Evolutionary conservation across 1,284 basidiomycete species (phyloP), one percentile per base, ranked within the genome.

Genomic region (Moesziomyces antarcticus): DNA sequence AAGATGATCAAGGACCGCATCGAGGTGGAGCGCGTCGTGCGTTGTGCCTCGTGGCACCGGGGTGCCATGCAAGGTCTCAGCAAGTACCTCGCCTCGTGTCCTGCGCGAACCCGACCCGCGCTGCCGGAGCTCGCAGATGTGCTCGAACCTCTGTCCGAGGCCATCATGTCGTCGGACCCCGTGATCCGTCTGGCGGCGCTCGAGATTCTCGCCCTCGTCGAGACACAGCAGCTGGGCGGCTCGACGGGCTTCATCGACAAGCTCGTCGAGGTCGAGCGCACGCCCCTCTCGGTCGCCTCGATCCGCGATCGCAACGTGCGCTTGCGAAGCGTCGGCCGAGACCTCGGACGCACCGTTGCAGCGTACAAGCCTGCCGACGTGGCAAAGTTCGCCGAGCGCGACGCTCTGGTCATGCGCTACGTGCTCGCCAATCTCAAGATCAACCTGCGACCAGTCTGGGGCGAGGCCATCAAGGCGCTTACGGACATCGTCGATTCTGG

Each of bases 371-470:
- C 68, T 25, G 59, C 63, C 6, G 56, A 65, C 14, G 56, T 57
- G 40, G 50, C 48, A 14, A 51, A 50, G 11, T 45, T 52, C 20
- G 50, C 50, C 11, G 42, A 52, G 43, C 57, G 66, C 2, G 58
- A 71, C 40, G 51, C 59, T 5, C 48, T 79, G n/a, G 56, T 79
- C 5, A 48, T 76, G 20, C 62, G 61, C 14, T 82, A 79, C 58
- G 54, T 81, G 20, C 65, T 82, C 41, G 75, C 75, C 50, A 81
- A 75, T 35, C 57, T 82, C 56, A 83, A 82, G 69, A 56, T 84
- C 60, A 84, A 84, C 42, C 61, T 84, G 44, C 64, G 70, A n/a
- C 82, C 82, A 0, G 55, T 83, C 30, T 84, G 82, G 82, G 53
- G 57, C 7, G 82, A 82, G 48, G 66, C 68, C 21, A 72, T 75